These are phyloP conservation scores for Hirsutella thompsonii DNA, from an alignment of 2,329 filamentous ascomycete genomes.

Conservation along the genomic window DNA sequence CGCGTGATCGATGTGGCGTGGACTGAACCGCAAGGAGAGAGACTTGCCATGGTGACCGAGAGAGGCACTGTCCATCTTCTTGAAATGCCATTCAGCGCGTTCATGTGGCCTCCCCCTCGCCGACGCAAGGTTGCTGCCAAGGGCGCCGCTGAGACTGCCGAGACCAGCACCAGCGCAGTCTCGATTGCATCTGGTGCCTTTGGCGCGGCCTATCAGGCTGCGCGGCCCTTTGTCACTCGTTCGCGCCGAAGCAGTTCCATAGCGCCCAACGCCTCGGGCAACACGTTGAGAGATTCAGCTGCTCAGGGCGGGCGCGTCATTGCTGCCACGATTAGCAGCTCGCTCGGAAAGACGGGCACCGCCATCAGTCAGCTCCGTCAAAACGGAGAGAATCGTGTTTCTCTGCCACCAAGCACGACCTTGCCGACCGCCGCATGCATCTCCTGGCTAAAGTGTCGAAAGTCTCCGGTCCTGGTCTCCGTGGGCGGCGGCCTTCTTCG, in stretches of 20 bases:
- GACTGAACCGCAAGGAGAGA: conserved; percentile 69
- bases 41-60: conserved; percentile 80
- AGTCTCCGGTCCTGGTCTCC: conserved; percentile 49
- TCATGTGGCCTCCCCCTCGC: conserved; percentile 72
- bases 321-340: conserved; percentile 61
- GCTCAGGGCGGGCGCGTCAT: conserved; percentile 61
- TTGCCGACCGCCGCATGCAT: conserved; percentile 47
- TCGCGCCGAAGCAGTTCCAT: conserved; percentile 37
- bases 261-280: conserved; percentile 19
- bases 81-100: conserved; percentile 70
- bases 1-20: conserved; percentile 84
- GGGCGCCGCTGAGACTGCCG: conserved; percentile 31
- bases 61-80: conserved; percentile 92
- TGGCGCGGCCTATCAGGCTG: conserved; percentile 56
- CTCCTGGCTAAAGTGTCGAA: conserved; percentile 50
- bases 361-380: conserved; percentile 60
- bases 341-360: conserved; percentile 59
- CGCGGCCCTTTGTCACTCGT: conserved; percentile 44
- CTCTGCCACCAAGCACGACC: conserved; percentile 44
- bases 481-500: conserved; percentile 54
- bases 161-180: conserved; percentile 41
- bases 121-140: conserved; percentile 33
- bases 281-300: conserved; percentile 43
- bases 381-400: conserved; percentile 61
- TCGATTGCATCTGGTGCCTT: conserved; percentile 60